Conservation (phyloP, 768 basidiomycete genomes). For the Pholiota molesta region DNA sequence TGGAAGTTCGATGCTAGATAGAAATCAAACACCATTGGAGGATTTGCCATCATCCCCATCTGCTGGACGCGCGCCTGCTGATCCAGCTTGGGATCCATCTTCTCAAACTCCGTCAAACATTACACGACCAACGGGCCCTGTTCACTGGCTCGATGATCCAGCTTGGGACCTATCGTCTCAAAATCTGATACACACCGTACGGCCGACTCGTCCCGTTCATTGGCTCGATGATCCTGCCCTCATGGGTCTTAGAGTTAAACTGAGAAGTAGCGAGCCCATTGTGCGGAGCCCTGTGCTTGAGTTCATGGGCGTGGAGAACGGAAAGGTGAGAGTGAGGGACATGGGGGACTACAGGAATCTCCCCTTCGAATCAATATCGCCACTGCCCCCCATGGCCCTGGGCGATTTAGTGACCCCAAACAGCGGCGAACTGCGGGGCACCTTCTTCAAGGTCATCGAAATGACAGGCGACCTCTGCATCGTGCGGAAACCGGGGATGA, state of each 20-base stretch:
- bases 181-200: too few species aligned
- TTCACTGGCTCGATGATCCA: too few species aligned
- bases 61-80: too few species aligned
- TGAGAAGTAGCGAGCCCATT: not conserved
- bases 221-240: not conserved
- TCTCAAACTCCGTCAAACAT: too few species aligned
- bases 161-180: too few species aligned
- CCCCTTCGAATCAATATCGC: not conserved
- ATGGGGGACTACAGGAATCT: not conserved
- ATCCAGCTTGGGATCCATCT: too few species aligned
- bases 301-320: not conserved
- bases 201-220: not conserved
- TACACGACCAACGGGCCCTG: too few species aligned
- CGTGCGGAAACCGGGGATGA: not conserved
- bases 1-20: too few species aligned
- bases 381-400: not conserved
- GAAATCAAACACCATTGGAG: too few species aligned
- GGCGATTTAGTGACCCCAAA: not conserved
- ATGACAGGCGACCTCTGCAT: not conserved
- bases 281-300: not conserved
- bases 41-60: too few species aligned
- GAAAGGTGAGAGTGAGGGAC: not conserved
- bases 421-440: not conserved
- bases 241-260: not conserved
- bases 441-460: not conserved